These are phyloP conservation scores for Silene conica DNA, from an alignment of 148 eudicot species.

Conservation along the genomic window DNA sequence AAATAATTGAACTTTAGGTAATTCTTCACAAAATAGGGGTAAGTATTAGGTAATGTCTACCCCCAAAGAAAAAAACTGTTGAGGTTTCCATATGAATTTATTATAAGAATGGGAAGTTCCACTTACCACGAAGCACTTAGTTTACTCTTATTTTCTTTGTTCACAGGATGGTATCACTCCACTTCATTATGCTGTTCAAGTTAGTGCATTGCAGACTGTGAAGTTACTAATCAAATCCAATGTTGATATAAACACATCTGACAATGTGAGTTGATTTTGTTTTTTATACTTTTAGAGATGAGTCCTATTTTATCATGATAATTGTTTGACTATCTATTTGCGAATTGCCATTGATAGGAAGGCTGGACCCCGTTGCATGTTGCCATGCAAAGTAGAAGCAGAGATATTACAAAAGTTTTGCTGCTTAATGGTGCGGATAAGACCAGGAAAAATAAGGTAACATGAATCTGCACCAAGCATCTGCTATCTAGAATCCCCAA, in stretches of 20 bases:
- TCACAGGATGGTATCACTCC: conserved; percentile 79
- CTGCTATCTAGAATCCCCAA: background rate
- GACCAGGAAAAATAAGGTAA: conserved; percentile 73
- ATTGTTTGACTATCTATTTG: background rate
- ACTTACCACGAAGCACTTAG: background rate
- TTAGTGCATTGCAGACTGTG: conserved; percentile 90
- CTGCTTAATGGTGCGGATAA: conserved; percentile 80
- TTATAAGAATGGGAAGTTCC: background rate
- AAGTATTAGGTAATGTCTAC: too few relatives aligned
- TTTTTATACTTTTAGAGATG: conserved; percentile 3
- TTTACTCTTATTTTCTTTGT: conserved; percentile 11
- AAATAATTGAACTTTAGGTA: too few relatives aligned
- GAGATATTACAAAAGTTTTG: conserved; percentile 75
- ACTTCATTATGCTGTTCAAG: conserved; percentile 96
- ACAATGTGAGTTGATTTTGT: conserved; percentile 48
- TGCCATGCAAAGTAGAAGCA: conserved; percentile 86
- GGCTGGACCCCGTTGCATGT: conserved; percentile 96
- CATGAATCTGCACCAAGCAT: background rate
- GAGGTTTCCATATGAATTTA: background rate
- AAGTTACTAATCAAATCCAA: conserved; percentile 75
- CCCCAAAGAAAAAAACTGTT: too few relatives aligned
- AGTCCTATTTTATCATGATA: conserved; percentile 1
- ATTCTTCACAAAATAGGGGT: too few relatives aligned
- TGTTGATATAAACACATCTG: conserved; percentile 67
- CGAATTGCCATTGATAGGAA: conserved; percentile 43